Conservation (phyloP, 495 filamentous ascomycete species). For the Penicillium pulvis region DNA sequence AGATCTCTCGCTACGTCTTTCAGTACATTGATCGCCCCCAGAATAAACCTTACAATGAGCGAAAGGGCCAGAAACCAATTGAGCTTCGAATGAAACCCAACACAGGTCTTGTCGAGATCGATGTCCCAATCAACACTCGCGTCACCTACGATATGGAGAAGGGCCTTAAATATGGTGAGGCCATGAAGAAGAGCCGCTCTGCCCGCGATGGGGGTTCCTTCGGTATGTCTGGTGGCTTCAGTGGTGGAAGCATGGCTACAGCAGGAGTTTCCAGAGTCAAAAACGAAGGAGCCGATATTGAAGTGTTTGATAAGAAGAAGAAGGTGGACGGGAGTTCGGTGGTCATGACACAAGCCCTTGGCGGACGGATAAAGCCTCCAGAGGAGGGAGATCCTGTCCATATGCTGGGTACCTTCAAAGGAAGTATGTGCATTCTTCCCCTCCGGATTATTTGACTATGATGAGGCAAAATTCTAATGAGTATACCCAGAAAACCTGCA, state of each 20-base stretch:
- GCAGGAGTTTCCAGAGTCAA: slow-evolving; percentile 37
- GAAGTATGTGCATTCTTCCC: slow-evolving; percentile 47
- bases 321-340: slow-evolving; percentile 35
- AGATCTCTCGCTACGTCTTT: slow-evolving; percentile 59
- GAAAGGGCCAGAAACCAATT: slow-evolving; percentile 54
- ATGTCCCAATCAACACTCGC: slow-evolving; percentile 65
- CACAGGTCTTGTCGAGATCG: slow-evolving; percentile 72
- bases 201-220: slow-evolving; percentile 60
- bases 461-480: slow-evolving; percentile 18
- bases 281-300: slow-evolving; percentile 38
- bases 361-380: slow-evolving; percentile 63
- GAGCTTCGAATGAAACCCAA: slow-evolving; percentile 66
- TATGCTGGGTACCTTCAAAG: slow-evolving; percentile 71
- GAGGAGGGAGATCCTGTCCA: slow-evolving; percentile 65
- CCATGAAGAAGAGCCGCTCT: slow-evolving; percentile 56
- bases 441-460: neutral
- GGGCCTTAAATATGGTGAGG: slow-evolving; percentile 66
- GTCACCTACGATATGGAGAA: slow-evolving; percentile 65
- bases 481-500: slow-evolving; percentile 59
- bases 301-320: slow-evolving; percentile 41
- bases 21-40: slow-evolving; percentile 63
- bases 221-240: slow-evolving; percentile 62
- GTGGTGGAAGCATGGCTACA: slow-evolving; percentile 33
- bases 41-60: slow-evolving; percentile 57
- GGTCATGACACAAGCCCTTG: slow-evolving; percentile 55